Percentiles rank a stretch among this genome's conserved stretches.
Conservation (phyloP, 192 early-diverging fungal species). For the Coemansia sp. region DNA sequence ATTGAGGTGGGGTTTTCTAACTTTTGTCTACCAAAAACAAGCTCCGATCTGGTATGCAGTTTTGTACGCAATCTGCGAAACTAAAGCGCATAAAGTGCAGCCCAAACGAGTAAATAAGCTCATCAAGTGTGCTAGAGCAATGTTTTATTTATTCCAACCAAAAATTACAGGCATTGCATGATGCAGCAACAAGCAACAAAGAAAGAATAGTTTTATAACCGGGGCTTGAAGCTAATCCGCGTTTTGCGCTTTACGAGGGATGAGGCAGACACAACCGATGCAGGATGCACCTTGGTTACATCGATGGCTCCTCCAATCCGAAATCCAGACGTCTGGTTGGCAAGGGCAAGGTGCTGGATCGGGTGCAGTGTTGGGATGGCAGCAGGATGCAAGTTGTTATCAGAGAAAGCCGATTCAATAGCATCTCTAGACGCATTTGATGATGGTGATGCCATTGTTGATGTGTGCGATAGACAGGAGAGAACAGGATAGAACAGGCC, state of each 20-base stretch:
- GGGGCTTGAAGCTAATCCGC: constrained; percentile 5
- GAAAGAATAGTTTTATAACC: background rate
- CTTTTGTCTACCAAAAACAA: background rate
- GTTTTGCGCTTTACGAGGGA: background rate
- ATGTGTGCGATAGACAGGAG: background rate
- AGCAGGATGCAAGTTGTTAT: constrained; percentile 22
- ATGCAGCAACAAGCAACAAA: background rate
- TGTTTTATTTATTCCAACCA: too few relatives aligned
- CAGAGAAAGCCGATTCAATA: background rate
- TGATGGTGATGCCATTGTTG: background rate
- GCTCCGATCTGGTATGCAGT: background rate
- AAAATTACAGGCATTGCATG: too few relatives aligned
- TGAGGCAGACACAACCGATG: constrained; percentile 8
- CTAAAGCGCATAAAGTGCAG: too few relatives aligned
- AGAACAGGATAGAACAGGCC: background rate
- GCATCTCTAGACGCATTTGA: background rate
- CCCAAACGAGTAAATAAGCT: too few relatives aligned
- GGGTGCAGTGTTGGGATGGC: constrained; percentile 24
- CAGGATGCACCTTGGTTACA: constrained; percentile 29
- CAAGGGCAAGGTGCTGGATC: constrained; percentile 15
- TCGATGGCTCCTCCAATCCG: constrained; percentile 14
- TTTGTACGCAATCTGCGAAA: too few relatives aligned
- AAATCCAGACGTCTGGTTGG: background rate
- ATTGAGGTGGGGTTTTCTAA: too few relatives aligned
- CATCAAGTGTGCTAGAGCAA: too few relatives aligned